Base-by-base conservation (phyloP, 2,329 filamentous ascomycete species). In the Exophiala sideris region DNA sequence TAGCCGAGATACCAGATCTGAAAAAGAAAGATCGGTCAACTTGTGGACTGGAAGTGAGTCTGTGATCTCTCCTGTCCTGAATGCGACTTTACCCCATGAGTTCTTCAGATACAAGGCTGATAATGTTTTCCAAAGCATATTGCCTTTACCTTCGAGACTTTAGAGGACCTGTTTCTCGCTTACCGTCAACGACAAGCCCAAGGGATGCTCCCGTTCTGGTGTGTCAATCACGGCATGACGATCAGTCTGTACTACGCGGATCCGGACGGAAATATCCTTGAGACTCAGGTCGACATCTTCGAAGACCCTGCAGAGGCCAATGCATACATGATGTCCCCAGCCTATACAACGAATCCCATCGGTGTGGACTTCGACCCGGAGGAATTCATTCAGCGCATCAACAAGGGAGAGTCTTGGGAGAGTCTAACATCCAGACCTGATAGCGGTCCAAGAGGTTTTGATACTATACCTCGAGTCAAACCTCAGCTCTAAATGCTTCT, bases 241-340 rank as follows among this genome's bases (percentile, higher is more conserved):
- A 74, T 68, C 0, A 72, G 68, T 58, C 71, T 79, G 35, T 79
- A 79, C 62, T 79, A 79, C 60, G 52, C 58, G 6, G 77, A 79
- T 61, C 76, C 76, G 5, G 76, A 79, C 60, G 73, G 75, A n/a
- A 79, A 78, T 62, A 54, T 65, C 58, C 48, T 79, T 33, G 77
- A 79, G 65, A 72, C 69, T 3, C 75, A 78, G 59, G 71, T 76
- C 2, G 73, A 76, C 50, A 73, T 72, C 45, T 75, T 76, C 45
- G 38, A 42, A 21, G 39, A 18, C 12, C 5, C 6, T 12, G 51
- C 44, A 8, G 51, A 54, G 32, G 24, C 10, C 8, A 29, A 39
- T 11, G 5, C 12, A 1, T 44, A 50, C 24, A 14, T 49, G 14
- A 21, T 16, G 1, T 53, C 50, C 7, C 4, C 14, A 2, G 35